These are phyloP conservation scores for Cyclotella cryptica DNA, from an alignment of 108 stramenopile species.

Conservation along the genomic window DNA sequence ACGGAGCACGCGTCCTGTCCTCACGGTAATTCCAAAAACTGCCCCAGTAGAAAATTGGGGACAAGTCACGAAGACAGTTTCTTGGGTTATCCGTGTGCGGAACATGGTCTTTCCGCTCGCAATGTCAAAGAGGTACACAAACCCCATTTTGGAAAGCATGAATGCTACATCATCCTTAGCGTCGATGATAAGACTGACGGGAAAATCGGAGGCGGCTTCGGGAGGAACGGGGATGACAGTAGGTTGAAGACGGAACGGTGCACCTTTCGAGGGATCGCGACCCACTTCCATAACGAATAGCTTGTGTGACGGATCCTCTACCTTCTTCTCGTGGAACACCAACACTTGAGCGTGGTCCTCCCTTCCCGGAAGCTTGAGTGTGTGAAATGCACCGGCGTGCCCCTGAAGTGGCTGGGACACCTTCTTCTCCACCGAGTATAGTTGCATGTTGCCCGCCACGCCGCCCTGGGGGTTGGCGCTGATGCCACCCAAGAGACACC, in stretches of 20 bases:
- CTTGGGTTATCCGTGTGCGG: slow-evolving; percentile 94
- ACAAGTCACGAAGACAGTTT: slow-evolving; percentile 96
- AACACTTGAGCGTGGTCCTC: slow-evolving; percentile 92
- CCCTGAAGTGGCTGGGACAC: slow-evolving; percentile 96
- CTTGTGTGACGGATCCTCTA: slow-evolving; percentile 78
- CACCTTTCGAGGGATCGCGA: slow-evolving; percentile 93
- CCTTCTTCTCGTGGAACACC: slow-evolving; percentile 97
- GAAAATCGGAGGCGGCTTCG: slow-evolving; percentile 97
- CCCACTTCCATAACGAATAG: slow-evolving; percentile 99
- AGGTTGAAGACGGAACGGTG: slow-evolving; percentile 90
- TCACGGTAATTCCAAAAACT: slow-evolving; percentile 94
- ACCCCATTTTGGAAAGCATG: slow-evolving; percentile 97
- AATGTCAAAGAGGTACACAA: slow-evolving; percentile 98
- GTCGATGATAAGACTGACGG: slow-evolving; percentile 90
- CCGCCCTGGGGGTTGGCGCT: slow-evolving; percentile 79
- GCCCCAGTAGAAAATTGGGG: slow-evolving; percentile 85
- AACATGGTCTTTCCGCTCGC: slow-evolving; percentile 96
- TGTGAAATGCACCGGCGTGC: slow-evolving; percentile 94
- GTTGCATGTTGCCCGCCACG: slow-evolving; percentile 97
- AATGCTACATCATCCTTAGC: slow-evolving; percentile 95
- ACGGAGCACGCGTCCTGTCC: slow-evolving; percentile 94
- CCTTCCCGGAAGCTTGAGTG: slow-evolving; percentile 89
- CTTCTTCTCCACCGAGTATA: slow-evolving; percentile 96
- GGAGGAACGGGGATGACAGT: slow-evolving; percentile 93
- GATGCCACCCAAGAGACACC: slow-evolving; percentile 98